phyloP scores from a whole-genome alignment of 2,329 filamentous ascomycete genomes.

The Colletotrichum camelliae region DNA sequence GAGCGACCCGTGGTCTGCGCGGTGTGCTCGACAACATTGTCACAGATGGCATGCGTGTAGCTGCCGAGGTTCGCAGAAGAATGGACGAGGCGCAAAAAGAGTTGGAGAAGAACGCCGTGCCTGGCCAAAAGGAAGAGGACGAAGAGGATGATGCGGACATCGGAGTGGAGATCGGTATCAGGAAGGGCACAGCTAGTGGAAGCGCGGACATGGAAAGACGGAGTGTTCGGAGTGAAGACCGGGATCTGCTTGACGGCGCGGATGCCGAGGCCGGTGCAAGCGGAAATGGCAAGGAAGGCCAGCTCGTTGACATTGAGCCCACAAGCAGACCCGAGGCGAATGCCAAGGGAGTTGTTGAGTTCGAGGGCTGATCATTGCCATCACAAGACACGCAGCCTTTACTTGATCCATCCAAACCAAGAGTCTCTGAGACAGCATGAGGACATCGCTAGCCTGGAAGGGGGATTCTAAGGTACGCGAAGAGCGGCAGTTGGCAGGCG shows the following conservation, averaged over 20 bases:
- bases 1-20: conserved; percentile 76
- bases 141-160: conserved; percentile 70
- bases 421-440: background rate
- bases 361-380: conserved; percentile 38
- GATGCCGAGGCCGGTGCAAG: conserved; percentile 70
- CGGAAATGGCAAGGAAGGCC: conserved; percentile 35
- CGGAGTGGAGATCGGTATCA: conserved; percentile 47
- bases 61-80: conserved; percentile 85
- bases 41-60: conserved; percentile 95
- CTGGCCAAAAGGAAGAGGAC: conserved; percentile 67
- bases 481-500: background rate
- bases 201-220: conserved; percentile 65
- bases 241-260: conserved; percentile 75
- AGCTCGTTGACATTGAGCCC: conserved; percentile 38
- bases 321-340: conserved; percentile 32
- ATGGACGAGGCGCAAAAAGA: conserved; percentile 97
- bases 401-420: background rate
- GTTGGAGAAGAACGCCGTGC: conserved; percentile 81
- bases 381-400: background rate
- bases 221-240: conserved; percentile 69
- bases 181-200: conserved; percentile 39
- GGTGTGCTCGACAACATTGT: conserved; percentile 98
- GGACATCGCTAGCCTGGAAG: background rate
- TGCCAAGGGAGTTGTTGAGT: conserved; percentile 45
- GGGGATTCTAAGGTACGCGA: background rate